Evolutionary conservation across 2,329 filamentous ascomycete species (phyloP).

Genomic region (Drechslerella stenobrocha): DNA sequence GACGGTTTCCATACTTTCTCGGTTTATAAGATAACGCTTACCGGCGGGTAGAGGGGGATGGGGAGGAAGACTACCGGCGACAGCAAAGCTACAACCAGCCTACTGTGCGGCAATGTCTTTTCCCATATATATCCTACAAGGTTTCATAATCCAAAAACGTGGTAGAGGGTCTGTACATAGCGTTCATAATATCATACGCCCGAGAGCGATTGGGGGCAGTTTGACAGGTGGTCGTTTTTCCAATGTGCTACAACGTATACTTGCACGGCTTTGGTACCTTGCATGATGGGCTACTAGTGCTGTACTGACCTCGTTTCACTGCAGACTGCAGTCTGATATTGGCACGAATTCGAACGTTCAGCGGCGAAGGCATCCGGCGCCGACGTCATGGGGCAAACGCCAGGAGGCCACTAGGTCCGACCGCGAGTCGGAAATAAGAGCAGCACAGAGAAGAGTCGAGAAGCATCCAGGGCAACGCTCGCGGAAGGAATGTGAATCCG

Average conservation of each 20-base stretch:
- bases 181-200: background rate
- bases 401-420: too few relatives aligned
- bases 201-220: slow-evolving; percentile 2
- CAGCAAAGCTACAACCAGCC: too few relatives aligned
- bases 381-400: too few relatives aligned
- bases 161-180: background rate
- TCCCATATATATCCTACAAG: background rate
- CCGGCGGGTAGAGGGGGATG: background rate
- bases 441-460: too few relatives aligned
- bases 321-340: too few relatives aligned
- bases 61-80: background rate
- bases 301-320: background rate
- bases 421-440: too few relatives aligned
- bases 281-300: background rate
- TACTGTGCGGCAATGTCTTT: background rate
- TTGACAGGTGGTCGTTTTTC: background rate
- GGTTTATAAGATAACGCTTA: background rate
- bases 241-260: background rate
- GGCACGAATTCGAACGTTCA: too few relatives aligned
- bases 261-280: background rate
- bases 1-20: background rate
- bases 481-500: too few relatives aligned
- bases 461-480: too few relatives aligned
- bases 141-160: slow-evolving; percentile 1
- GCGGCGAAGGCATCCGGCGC: too few relatives aligned